phyloP scores from a whole-genome alignment of 805 yeast genomes.

The Ogataea ramenticola region DNA sequence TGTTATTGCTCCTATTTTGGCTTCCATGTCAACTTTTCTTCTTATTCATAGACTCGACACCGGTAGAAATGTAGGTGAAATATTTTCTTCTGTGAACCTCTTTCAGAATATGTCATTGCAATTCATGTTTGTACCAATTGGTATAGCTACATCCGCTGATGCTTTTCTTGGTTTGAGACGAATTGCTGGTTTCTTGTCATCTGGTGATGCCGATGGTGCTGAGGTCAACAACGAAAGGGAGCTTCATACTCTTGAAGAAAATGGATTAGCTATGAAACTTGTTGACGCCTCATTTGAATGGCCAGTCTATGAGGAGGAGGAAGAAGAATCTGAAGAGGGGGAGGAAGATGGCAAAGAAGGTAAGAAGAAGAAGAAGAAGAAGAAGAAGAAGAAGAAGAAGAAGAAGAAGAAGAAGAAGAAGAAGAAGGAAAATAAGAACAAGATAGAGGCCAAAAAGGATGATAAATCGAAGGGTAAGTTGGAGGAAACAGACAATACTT shows the following conservation, averaged over 20 bases:
- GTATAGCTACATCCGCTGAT: conserved; percentile 59
- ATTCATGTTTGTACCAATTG: conserved; percentile 62
- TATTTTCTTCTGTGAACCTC: conserved; percentile 63
- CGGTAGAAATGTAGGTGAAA: conserved; percentile 45
- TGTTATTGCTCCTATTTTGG: conserved; percentile 51
- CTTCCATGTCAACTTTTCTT: conserved; percentile 56
- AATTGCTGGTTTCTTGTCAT: conserved; percentile 43
- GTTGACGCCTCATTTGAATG: conserved; percentile 59
- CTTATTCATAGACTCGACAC: conserved; percentile 29
- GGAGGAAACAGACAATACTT: too few relatives aligned
- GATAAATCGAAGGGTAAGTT: not conserved
- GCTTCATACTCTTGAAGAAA: conserved; percentile 13
- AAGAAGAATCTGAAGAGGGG: conserved; percentile 20
- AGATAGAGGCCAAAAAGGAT: conserved; percentile 21
- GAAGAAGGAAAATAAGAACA: conserved; percentile 22
- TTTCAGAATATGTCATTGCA: conserved; percentile 56
- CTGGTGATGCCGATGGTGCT: conserved; percentile 30
- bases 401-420: conserved; percentile 13
- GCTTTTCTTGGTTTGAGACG: conserved; percentile 54
- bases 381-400: conserved; percentile 19
- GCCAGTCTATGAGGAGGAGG: conserved; percentile 43
- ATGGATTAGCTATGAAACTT: conserved; percentile 40
- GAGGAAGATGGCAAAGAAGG: conserved; percentile 24
- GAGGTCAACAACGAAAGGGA: conserved; percentile 20
- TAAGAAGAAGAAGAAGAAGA: conserved; percentile 14